Evolutionary conservation across 306 rosid genomes (phyloP).

Genomic region (Cucurbita moschata): DNA sequence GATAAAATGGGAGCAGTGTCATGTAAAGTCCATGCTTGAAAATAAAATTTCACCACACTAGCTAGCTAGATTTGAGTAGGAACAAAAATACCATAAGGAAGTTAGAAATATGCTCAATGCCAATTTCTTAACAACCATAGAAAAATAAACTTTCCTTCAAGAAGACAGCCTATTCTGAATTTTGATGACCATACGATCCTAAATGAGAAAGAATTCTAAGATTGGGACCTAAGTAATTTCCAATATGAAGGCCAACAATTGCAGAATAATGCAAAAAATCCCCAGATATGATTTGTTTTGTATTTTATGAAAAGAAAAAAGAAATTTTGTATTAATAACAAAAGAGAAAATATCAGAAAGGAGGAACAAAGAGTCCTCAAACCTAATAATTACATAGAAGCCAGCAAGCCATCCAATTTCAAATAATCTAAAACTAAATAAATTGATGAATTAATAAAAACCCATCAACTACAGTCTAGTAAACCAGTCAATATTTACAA

Average conservation of each 20-base stretch:
- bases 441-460: not conserved
- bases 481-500: not conserved
- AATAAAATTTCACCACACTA: not conserved
- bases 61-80: not conserved
- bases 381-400: not conserved
- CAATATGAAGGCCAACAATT: not conserved
- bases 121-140: not conserved
- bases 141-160: not conserved
- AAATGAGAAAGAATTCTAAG: not conserved
- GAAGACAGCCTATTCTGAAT: not conserved
- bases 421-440: not conserved
- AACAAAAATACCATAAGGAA: not conserved
- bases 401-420: not conserved
- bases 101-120: not conserved
- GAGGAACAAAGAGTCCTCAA: not conserved
- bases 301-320: not conserved
- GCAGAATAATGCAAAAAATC: not conserved
- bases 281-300: not conserved
- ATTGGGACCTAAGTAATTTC: not conserved
- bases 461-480: not conserved
- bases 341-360: not conserved
- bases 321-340: not conserved
- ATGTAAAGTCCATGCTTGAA: not conserved
- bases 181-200: not conserved
- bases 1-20: not conserved